phyloP scores from a whole-genome alignment of 345 rosid genomes.

The Bruguiera parviflora region DNA sequence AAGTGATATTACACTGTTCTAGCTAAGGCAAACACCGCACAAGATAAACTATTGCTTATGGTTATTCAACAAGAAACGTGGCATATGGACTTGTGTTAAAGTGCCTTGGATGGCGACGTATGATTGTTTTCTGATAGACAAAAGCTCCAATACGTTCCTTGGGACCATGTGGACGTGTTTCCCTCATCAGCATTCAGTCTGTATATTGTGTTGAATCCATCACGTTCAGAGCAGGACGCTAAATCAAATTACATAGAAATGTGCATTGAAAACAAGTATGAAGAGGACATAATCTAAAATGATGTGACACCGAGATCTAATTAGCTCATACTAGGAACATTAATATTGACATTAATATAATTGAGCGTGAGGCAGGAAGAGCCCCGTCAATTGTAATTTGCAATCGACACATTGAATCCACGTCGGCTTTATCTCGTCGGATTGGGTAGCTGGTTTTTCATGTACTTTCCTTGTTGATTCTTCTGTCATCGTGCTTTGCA shows the following conservation, averaged over 20 bases:
- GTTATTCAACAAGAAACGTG: conserved; percentile 1
- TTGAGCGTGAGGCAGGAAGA: too few relatives aligned
- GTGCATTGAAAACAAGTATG: too few relatives aligned
- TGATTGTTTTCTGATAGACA: neutral
- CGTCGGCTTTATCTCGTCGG: neutral
- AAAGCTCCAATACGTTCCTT: neutral
- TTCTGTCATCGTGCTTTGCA: neutral
- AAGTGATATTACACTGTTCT: conserved; percentile 13
- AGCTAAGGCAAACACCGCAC: conserved; percentile 16
- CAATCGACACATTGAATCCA: neutral
- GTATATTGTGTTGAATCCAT: neutral
- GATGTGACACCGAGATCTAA: too few relatives aligned
- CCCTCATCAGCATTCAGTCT: neutral
- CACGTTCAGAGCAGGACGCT: too few relatives aligned
- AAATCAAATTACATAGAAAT: too few relatives aligned
- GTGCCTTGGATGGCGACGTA: neutral
- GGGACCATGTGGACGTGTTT: conserved; percentile 11
- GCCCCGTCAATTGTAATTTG: too few relatives aligned
- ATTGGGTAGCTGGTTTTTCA: too few relatives aligned
- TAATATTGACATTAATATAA: too few relatives aligned
- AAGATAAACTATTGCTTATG: neutral
- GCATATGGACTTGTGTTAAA: neutral
- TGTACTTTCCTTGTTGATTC: neutral
- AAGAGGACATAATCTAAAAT: too few relatives aligned
- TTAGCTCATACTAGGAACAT: too few relatives aligned